Percentiles rank a stretch among this genome's conserved stretches.
phyloP scores from a whole-genome alignment of 164 flowering plant species.

The Santalum album region DNA sequence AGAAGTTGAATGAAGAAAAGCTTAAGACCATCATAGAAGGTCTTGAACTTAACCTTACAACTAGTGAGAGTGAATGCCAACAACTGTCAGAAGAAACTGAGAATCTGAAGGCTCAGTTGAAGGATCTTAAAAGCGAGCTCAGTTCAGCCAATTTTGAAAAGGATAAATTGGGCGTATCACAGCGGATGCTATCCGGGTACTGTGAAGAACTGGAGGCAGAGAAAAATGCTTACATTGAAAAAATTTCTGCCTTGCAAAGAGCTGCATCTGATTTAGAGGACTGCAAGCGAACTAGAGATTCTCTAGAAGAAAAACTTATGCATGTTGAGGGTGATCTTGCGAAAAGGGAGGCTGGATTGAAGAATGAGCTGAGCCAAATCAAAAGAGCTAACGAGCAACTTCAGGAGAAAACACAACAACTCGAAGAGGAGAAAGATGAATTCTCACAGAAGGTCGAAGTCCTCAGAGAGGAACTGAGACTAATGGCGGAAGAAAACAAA shows the following conservation, averaged over 20 bases:
- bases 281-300: conserved; percentile 25
- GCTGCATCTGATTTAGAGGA: conserved; percentile 44
- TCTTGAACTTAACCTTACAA: conserved; percentile 54
- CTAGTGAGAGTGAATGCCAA: conserved; percentile 48
- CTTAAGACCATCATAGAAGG: conserved; percentile 24
- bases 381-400: conserved; percentile 44
- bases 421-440: conserved; percentile 51
- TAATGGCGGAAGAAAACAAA: conserved; percentile 27
- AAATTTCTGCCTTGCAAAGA: conserved; percentile 36
- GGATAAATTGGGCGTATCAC: conserved; percentile 38
- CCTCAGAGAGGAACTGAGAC: conserved; percentile 41
- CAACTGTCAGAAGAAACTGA: conserved; percentile 40
- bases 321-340: conserved; percentile 41
- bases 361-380: conserved; percentile 43
- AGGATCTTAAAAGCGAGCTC: conserved; percentile 33
- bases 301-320: conserved; percentile 56
- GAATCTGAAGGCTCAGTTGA: conserved; percentile 45
- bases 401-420: conserved; percentile 37
- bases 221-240: conserved; percentile 38
- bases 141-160: conserved; percentile 37
- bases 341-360: conserved; percentile 51
- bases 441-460: conserved; percentile 29
- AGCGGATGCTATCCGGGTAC: conserved; percentile 30
- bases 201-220: conserved; percentile 49
- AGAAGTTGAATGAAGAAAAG: conserved; percentile 46